Conservation (phyloP, 176 grass and related monocot species). For the Carex littledalei region DNA sequence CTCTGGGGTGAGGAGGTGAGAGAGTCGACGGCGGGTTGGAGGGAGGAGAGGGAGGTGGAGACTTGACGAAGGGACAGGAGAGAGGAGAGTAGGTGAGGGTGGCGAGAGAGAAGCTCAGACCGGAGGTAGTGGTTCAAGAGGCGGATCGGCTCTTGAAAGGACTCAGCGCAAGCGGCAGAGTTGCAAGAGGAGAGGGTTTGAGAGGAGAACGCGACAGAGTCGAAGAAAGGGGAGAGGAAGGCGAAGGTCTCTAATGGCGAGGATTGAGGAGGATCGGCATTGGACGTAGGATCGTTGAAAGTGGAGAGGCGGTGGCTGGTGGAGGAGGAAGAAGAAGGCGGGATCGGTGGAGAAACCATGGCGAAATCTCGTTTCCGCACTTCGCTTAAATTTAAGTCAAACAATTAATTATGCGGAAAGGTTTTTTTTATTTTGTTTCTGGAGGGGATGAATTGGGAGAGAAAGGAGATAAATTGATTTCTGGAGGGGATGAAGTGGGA, state of each 20-base stretch:
- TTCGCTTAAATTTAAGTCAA: no score
- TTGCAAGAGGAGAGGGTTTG: slow-evolving; percentile 74
- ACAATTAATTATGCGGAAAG: no score
- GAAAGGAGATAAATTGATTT: no score
- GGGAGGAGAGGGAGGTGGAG: slow-evolving; percentile 47
- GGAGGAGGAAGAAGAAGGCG: no score
- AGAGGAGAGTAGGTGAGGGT: slow-evolving; percentile 73
- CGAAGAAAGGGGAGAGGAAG: slow-evolving; percentile 84
- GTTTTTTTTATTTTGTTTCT: no score
- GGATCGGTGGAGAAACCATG: no score
- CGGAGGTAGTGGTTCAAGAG: slow-evolving; percentile 69
- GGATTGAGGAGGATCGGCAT: slow-evolving; percentile 10
- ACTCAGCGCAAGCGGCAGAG: slow-evolving; percentile 68
- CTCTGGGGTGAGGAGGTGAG: slow-evolving; percentile 69
- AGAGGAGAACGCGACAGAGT: slow-evolving; percentile 72
- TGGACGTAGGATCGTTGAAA: slow-evolving; percentile 16
- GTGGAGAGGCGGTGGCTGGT: no score
- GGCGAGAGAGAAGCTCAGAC: slow-evolving; percentile 81
- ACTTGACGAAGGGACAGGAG: slow-evolving; percentile 85
- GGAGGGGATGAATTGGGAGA: no score
- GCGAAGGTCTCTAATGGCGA: slow-evolving; percentile 77
- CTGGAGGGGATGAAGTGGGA: no score
- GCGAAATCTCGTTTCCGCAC: no score
- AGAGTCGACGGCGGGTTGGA: slow-evolving; percentile 51
- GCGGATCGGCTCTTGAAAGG: slow-evolving; percentile 74